Percentiles rank a stretch among this genome's conserved stretches.
Conservation (phyloP, 352 stramenopile genomes). For the Pythium rhizo-oryzae region DNA sequence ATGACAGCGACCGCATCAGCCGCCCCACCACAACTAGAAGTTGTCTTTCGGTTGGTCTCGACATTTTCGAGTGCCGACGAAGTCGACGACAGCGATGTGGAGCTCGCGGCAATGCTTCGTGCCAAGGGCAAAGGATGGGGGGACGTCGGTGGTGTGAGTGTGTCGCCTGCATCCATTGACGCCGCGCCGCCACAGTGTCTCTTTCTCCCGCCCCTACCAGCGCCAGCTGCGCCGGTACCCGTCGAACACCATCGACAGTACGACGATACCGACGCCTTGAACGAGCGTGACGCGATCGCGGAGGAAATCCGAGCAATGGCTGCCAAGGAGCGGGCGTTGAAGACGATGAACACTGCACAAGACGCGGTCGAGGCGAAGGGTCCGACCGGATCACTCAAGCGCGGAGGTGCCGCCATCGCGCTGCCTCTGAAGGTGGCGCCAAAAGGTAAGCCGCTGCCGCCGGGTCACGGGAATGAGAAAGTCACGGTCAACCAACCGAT, state of each 20-base stretch:
- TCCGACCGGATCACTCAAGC: conserved; percentile 10
- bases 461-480: conserved; percentile 19
- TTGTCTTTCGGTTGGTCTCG: conserved; percentile 33
- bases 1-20: background rate
- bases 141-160: background rate
- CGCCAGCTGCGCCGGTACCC: background rate
- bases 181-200: conserved; percentile 3
- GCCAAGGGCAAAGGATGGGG: conserved; percentile 27
- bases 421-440: background rate
- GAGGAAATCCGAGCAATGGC: conserved; percentile 21
- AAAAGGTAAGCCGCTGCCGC: background rate
- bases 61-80: conserved; percentile 23
- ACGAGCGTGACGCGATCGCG: conserved; percentile 24
- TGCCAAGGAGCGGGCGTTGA: background rate
- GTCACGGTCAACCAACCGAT: conserved; percentile 26
- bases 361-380: background rate
- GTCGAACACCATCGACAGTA: background rate
- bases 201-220: conserved; percentile 18
- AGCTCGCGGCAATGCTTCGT: conserved; percentile 9
- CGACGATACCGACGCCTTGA: background rate
- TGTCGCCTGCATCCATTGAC: background rate
- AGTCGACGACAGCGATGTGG: conserved; percentile 14
- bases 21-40: conserved; percentile 12
- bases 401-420: conserved; percentile 21
- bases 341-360: background rate